These are phyloP conservation scores for Monilinia polystroma DNA, from an alignment of 2,329 filamentous ascomycete species.

Conservation along the genomic window DNA sequence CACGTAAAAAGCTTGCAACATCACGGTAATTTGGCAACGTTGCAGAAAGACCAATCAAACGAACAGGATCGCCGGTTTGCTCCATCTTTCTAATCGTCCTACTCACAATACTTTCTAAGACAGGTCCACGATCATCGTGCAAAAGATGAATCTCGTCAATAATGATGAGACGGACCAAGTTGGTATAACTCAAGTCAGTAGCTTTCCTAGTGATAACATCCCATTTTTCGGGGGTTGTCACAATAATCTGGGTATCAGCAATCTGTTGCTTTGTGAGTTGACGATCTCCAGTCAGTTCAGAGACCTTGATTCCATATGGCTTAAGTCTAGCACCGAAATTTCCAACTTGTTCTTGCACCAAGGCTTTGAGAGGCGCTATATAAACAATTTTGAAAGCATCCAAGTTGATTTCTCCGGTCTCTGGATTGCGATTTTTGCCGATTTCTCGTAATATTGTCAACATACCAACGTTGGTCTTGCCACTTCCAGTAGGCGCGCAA, in stretches of 20 bases:
- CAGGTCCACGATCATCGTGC: conserved; percentile 94
- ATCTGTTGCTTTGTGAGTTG: conserved; percentile 99
- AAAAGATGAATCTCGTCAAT: conserved; percentile 98
- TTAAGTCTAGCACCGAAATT: conserved; percentile 93
- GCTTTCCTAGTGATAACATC: conserved; percentile 98
- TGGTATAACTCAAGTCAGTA: conserved; percentile 94
- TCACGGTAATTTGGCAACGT: conserved; percentile 96
- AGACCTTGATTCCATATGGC: conserved; percentile 85
- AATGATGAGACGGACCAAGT: conserved; percentile 91
- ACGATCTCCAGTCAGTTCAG: conserved; percentile 95
- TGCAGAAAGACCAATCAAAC: conserved; percentile 87
- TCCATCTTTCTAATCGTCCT: conserved; percentile 90
- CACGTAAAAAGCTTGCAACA: conserved; percentile 91
- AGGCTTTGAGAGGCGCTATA: conserved; percentile 90
- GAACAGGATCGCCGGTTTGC: conserved; percentile 89
- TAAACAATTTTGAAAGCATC: conserved; percentile 99
- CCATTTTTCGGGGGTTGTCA: conserved; percentile 98
- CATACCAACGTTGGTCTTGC: conserved; percentile 99
- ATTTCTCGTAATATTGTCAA: conserved; percentile 93
- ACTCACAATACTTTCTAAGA: conserved; percentile 94
- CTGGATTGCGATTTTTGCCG: conserved; percentile 85
- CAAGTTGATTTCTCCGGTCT: conserved; percentile 90
- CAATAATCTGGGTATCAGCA: conserved; percentile 94
- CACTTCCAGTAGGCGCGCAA: conserved; percentile 93
- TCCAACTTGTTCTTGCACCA: conserved; percentile 96